Conservation (phyloP, 2,329 filamentous ascomycete species). For the Furcasterigmium sp. region DNA sequence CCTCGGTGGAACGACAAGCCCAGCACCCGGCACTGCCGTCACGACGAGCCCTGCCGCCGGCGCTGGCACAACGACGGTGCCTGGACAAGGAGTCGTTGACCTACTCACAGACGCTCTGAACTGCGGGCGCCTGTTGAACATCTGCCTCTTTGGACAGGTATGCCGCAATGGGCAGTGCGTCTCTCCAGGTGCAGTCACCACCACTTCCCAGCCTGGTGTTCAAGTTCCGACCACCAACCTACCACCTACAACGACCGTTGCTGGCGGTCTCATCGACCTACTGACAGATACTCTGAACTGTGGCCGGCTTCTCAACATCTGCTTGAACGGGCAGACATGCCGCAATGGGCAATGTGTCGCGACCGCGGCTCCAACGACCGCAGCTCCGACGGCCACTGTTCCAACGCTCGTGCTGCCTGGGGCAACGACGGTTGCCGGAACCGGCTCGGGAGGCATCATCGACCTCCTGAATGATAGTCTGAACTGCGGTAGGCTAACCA, state of each 20-base stretch:
- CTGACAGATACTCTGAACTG: not conserved
- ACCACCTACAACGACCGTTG: not conserved
- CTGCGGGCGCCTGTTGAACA: slow-evolving; percentile 1
- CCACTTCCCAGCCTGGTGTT: not conserved
- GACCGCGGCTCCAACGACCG: not conserved
- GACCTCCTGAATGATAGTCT: not conserved
- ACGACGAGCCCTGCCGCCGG: not conserved
- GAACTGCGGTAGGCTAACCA: not conserved
- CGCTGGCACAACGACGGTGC: no score
- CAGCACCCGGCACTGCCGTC: not conserved
- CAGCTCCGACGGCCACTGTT: not conserved
- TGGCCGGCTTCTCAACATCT: slow-evolving; percentile 1
- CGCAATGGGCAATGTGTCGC: not conserved
- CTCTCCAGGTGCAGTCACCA: not conserved
- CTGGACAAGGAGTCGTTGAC: not conserved
- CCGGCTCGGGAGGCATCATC: not conserved
- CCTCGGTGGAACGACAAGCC: not conserved
- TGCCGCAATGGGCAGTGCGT: slow-evolving; percentile 1
- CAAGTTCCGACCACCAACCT: not conserved
- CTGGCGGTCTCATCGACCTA: not conserved
- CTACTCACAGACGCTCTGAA: not conserved
- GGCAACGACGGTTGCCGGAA: not conserved
- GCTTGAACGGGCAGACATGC: not conserved
- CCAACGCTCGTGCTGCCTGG: no score
- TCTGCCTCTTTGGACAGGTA: not conserved